Evolutionary conservation across 768 basidiomycete species (phyloP).

Genomic region (Lactarius pseudohatsudake): DNA sequence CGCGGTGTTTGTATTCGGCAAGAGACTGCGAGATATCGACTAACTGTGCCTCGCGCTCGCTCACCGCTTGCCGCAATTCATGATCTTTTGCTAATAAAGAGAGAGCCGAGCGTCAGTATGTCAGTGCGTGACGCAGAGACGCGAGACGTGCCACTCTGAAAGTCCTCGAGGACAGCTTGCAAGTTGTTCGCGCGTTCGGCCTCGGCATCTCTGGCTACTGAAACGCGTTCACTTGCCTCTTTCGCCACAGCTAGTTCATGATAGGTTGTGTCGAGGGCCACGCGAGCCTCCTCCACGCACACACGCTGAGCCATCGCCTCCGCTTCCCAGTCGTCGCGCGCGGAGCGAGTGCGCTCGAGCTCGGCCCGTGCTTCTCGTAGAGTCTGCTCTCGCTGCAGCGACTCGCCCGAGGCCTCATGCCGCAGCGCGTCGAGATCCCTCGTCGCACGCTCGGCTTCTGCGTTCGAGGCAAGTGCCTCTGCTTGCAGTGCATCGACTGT

Average conservation of each 20-base stretch:
- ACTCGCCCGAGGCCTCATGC: slow-evolving; percentile 71
- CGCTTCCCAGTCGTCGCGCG: slow-evolving; percentile 72
- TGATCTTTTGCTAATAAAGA: slow-evolving; percentile 73
- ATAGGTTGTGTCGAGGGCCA: slow-evolving; percentile 53
- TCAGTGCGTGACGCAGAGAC: neutral
- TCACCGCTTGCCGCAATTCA: slow-evolving; percentile 82
- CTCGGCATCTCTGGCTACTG: slow-evolving; percentile 60
- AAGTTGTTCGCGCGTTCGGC: slow-evolving; percentile 77
- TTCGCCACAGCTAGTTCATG: slow-evolving; percentile 68
- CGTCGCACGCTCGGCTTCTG: slow-evolving; percentile 70
- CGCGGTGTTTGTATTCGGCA: slow-evolving; percentile 89
- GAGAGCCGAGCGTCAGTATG: slow-evolving; percentile 22
- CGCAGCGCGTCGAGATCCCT: slow-evolving; percentile 69
- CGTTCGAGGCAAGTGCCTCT: slow-evolving; percentile 75
- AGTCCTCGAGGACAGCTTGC: slow-evolving; percentile 92
- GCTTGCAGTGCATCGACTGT: slow-evolving; percentile 78
- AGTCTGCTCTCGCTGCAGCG: slow-evolving; percentile 68
- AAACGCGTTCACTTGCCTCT: slow-evolving; percentile 56
- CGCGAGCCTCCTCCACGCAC: slow-evolving; percentile 65
- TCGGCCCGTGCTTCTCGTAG: slow-evolving; percentile 82
- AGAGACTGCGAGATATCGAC: slow-evolving; percentile 67
- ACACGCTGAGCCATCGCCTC: slow-evolving; percentile 66
- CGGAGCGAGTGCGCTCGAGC: slow-evolving; percentile 80
- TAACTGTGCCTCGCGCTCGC: slow-evolving; percentile 78
- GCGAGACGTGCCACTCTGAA: slow-evolving; percentile 72